Evolutionary conservation across 2,329 filamentous ascomycete species (phyloP), one percentile per base, ranked within the genome.

Genomic region (Mollisiaceae sp.): DNA sequence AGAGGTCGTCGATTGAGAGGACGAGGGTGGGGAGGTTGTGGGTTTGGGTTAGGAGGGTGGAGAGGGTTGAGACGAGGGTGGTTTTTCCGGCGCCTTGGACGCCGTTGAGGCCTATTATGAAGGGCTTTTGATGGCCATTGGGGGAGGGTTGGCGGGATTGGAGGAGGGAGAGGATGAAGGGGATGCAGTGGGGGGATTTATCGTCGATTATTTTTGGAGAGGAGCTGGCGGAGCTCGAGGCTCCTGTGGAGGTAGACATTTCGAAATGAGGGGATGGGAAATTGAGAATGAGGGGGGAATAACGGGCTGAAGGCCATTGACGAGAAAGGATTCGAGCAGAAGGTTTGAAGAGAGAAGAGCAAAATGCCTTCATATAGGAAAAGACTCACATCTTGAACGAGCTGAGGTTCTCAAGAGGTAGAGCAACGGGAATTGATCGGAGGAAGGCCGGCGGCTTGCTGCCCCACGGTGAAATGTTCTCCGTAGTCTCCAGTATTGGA

Each of bases 1-100:
- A 92, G 55, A 92, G 81, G 75, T 92, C 89, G 75, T 92, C 89
- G 55, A 91, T 85, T 62, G 86, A 89, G 71, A 88, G 79, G 9
- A 88, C 85, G 54, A 85, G 78, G 2, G 85, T 85, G 50, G 81
- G 79, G 12, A 89, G 79, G 78, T 52, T 89, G 81, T n/a, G 81
- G 84, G 4, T 78, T 84, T 50, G 97, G 85, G 5, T 32, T 5
- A 54, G 50, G 24, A 54, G 50, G 24, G 78, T 71, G 66, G 82
- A 84, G 52, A 97, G 85, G 4, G 85, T 83, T 43, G 83, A 83
- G 43, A 94, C 93, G 73, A 97, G 85, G 14, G 94, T 96, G 3
- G 94, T 96, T 81, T 98, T 97, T 71, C 94, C 94, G 43, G 92
- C 90, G 67, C 94, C 94, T 79, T 97, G 94, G 35, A 97, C 88